Evolutionary conservation across 306 rosid genomes (phyloP), one percentile per base, ranked within the genome.

Genomic region (Corylus americana): DNA sequence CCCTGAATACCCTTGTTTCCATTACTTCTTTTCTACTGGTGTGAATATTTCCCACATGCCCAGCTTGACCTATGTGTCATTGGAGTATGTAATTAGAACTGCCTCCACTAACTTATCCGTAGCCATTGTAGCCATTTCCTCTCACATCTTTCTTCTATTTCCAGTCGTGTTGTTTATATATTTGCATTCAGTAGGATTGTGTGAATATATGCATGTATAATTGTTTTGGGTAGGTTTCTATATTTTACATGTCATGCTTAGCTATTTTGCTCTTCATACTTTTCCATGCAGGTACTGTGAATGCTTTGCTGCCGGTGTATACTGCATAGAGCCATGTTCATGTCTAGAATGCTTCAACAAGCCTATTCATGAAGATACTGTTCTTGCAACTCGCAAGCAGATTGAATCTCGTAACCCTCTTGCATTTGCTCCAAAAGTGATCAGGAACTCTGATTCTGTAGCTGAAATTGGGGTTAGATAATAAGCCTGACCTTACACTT

Each of bases 391-490:
- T 80, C 98, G 97, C 76, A 88, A 88, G 86, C 94, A 91, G 87
- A 92, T 91, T 3, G 91, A 90, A 84, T 92, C 96, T 79, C 94
- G 96, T 72, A 91, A 94, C 76, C 98, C 98, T 7, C 96, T 89
- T 81, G 99, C 99, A 55, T 96, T 96, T 90, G 93, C 98, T 87
- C 98, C 98, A 11, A 92, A 92, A 91, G 96, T 90, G 81, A 89
- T 91, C 12, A 74, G 92, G 80, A 86, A 68, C 84, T 79, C 93
- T 58, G 94, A 91, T 72, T 70, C 88, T 63, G 82, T 71, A 22
- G 86, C 97, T 78, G 92, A 94, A 77, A 71, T 67, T 77, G 91
- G 89, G 97, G 98, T 94, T 10, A 58, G 97, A 68, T 74, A 77
- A 74, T 51, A 48, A 66, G 20, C 31, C 81, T 25, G 1, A 69